Evolutionary conservation across 1,284 basidiomycete genomes (phyloP).

Genomic region (Rhizoctonia solani): DNA sequence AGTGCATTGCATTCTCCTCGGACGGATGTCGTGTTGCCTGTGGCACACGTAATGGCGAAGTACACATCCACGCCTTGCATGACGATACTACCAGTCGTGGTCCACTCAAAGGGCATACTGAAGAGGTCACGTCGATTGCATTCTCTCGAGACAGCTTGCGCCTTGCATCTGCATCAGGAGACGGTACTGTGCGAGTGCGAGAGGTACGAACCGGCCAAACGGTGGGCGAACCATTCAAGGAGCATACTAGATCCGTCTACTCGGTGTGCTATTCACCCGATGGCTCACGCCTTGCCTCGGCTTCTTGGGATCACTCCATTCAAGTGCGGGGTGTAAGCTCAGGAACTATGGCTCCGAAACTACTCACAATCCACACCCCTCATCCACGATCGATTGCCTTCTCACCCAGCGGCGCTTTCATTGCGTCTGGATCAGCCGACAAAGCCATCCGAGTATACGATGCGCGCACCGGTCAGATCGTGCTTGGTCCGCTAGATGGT

Average conservation of each 20-base stretch:
- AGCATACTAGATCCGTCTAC: not conserved
- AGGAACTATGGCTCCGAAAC: not conserved
- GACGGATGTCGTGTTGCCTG: no score
- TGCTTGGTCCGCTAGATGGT: not conserved
- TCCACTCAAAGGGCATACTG: slow-evolving; percentile 7
- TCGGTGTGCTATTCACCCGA: slow-evolving; percentile 24
- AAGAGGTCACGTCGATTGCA: not conserved
- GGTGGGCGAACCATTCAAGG: not conserved
- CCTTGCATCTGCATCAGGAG: slow-evolving; percentile 6
- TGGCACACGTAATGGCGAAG: no score
- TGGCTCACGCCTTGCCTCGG: not conserved
- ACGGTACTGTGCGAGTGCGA: slow-evolving; percentile 18
- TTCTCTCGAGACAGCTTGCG: slow-evolving; percentile 16
- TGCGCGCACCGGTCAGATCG: not conserved
- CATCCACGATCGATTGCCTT: not conserved
- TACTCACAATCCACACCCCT: not conserved
- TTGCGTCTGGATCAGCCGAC: not conserved
- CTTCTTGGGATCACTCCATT: no score
- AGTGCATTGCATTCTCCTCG: no score
- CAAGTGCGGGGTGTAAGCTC: not conserved
- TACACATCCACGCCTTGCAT: no score
- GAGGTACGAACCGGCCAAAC: slow-evolving; percentile 3
- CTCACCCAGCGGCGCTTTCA: not conserved
- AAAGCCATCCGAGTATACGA: not conserved
- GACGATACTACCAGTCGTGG: not conserved